Evolutionary conservation across 306 rosid species (phyloP), one percentile per base, ranked within the genome.

Genomic region (Mimosa pudica): DNA sequence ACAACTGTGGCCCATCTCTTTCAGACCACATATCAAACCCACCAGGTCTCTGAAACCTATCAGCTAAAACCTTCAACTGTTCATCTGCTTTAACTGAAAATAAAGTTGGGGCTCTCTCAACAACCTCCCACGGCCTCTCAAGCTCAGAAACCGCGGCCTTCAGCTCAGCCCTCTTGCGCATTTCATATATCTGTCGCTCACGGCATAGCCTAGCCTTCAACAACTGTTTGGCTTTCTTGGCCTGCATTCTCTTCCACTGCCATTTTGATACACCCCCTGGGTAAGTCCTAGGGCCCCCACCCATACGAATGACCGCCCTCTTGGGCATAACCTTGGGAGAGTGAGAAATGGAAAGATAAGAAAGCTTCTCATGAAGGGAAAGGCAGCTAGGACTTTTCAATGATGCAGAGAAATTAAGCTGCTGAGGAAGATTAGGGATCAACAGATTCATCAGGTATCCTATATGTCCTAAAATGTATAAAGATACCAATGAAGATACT

Each of bases 231-330:
- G 89, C 85, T 84, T 94, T 94, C 87, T 83, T 91, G 36, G 90
- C 91, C 82, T 95, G 99, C 99, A 95, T 95, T 54, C 93, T 87
- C 85, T 91, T 95, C 99, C 98, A 95, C 65, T 91, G 93, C 99
- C 98, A 95, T 92, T 95, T 95, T 10, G 98, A 90, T 2, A 95
- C 98, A 41, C 97, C 99, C 0, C 99, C 98, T 0, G 98, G 99
- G 84, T 11, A 95, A 2, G 98, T 95, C 74, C 99, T 78, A 7
- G 99, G 98, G 5, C 98, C 99, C n/a, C 98, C 98, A 24, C 99
- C 99, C 99, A 95, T 95, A 11, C 98, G 96, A 60, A 95, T 91
- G 12, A 90, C 71, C 17, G 75, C 76, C 42, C 74, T 55, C 77
- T 77, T 72, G 66, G 88, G 72, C 18, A 63, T 62, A 79, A 63